These are phyloP conservation scores for Amauroascus verrucosus DNA, from an alignment of 2,329 filamentous ascomycete genomes.

Conservation along the genomic window DNA sequence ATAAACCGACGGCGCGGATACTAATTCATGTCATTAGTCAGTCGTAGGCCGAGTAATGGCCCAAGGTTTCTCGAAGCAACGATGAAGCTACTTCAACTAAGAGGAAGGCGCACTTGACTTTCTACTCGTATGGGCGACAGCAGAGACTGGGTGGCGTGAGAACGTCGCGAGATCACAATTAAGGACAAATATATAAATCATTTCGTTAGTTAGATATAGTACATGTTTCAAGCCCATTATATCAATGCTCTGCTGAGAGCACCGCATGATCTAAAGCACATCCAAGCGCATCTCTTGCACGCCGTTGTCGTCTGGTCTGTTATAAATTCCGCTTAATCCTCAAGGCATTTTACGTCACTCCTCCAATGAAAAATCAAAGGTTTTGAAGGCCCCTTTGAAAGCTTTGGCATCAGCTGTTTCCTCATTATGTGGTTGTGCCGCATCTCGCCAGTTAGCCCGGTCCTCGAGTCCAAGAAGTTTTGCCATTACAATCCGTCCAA, in stretches of 20 bases:
- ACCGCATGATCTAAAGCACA: no score
- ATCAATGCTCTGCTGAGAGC: no score
- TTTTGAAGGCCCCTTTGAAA: slow-evolving; percentile 72
- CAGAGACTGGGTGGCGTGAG: background rate
- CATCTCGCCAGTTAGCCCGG: slow-evolving; percentile 76
- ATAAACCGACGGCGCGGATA: background rate
- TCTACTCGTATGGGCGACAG: background rate
- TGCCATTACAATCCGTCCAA: slow-evolving; percentile 74
- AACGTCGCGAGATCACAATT: no score
- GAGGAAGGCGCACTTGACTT: background rate
- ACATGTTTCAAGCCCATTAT: background rate
- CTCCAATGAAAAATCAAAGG: slow-evolving; percentile 68
- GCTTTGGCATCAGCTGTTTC: slow-evolving; percentile 67
- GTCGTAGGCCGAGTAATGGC: background rate
- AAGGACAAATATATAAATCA: background rate
- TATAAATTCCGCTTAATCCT: no score
- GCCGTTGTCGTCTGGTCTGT: background rate
- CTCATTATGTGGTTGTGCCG: slow-evolving; percentile 63
- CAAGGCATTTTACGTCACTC: slow-evolving; percentile 12
- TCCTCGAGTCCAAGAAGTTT: slow-evolving; percentile 74
- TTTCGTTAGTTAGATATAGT: background rate
- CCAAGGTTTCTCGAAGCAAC: background rate
- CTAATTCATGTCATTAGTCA: background rate
- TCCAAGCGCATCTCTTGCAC: no score
- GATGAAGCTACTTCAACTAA: background rate